Percentiles rank a stretch among this genome's conserved stretches.
Evolutionary conservation across 2,329 filamentous ascomycete species (phyloP).

Genomic region (Colletotrichum agaves): DNA sequence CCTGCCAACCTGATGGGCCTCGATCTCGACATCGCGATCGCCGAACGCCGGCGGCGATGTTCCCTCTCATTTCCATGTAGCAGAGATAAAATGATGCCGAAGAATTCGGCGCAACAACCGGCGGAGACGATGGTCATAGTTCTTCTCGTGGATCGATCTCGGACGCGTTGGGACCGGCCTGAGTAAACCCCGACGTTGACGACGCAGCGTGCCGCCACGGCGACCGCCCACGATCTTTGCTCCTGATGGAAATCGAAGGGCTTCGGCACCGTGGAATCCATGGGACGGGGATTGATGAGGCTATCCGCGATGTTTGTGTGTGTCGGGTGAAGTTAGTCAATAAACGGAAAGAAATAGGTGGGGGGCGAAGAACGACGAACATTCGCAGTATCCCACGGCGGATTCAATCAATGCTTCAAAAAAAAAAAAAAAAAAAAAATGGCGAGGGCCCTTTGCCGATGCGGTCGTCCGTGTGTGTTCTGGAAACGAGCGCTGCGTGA

Average conservation of each 20-base stretch:
- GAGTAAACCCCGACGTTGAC: background rate
- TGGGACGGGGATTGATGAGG: background rate
- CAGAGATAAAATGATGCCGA: background rate
- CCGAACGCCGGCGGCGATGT: background rate
- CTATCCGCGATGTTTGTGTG: background rate
- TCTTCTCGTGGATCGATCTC: background rate
- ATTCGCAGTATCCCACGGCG: background rate
- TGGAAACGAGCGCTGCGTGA: background rate
- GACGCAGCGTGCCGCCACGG: background rate
- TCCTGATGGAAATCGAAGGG: background rate
- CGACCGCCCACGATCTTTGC: background rate
- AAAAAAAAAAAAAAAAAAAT: background rate
- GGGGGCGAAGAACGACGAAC: no score
- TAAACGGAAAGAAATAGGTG: no score
- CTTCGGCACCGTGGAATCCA: background rate
- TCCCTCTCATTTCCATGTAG: background rate
- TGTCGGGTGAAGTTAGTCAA: no score
- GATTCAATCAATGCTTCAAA: no score
- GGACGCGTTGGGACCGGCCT: background rate
- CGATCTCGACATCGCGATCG: background rate
- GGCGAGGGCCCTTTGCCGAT: background rate
- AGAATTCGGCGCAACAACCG: background rate
- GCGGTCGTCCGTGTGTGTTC: background rate
- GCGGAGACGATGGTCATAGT: background rate
- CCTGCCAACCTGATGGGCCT: background rate